Evolutionary conservation across 805 yeast genomes (phyloP), one percentile per base, ranked within the genome.

Genomic region (Blastobotrys americana): DNA sequence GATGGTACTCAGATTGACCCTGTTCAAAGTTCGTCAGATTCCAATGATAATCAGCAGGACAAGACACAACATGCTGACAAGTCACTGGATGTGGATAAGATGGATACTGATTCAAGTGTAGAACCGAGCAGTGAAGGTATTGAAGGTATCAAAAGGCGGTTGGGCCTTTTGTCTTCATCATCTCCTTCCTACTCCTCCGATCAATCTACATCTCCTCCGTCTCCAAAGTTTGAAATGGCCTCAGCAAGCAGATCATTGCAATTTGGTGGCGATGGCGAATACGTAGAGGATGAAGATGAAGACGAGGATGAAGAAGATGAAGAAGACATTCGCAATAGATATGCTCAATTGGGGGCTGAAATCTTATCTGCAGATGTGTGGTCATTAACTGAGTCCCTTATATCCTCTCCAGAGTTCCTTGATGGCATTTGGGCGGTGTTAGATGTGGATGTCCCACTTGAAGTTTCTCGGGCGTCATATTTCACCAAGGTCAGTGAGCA

Each of bases 401-500:
- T 90, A 81, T 89, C 84, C 53, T 77, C 80, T 48, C 69, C 76
- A 3, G 73, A 70, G 17, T 70, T 85, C 33, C 65, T 93, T 56
- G 76, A 76, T 43, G 77, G 74, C 56, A 65, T 93, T 39, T 93
- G 98, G 98, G 65, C 77, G 17, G 70, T 89, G 17, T 70, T 93
- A 47, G 94, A 85, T 55, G 72, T 73, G 44, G 74, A 74, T 2
- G 71, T 74, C 5, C 85, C 86, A 13, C 68, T 82, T 46, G 78
- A 89, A 27, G 82, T 87, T 53, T 77, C 78, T 48, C 73, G 85
- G 39, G 86, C 96, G 18, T 82, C 95, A 2, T 84, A 83, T 63
- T 87, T 93, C 65, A 85, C 90, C 78, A 89, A 86, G 63, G 84
- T 89, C 51, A 85, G 84, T 51, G 97, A 90, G 56, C 89, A 87